These are phyloP conservation scores for Prunus yedoensis DNA, from an alignment of 331 rosid genomes.

Conservation along the genomic window DNA sequence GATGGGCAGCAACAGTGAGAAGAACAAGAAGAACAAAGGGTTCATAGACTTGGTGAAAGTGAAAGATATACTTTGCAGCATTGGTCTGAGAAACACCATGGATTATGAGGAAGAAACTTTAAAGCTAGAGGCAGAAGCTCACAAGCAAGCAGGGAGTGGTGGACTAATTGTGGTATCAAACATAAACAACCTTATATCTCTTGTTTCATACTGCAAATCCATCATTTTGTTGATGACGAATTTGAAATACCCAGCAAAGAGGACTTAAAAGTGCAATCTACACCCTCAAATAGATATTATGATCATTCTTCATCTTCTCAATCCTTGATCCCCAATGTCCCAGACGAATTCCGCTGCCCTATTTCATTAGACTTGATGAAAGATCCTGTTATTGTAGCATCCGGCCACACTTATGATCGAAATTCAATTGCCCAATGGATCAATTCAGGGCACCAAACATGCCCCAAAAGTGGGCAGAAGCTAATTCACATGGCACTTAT, in stretches of 20 bases:
- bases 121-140: conserved; percentile 75
- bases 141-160: conserved; percentile 88
- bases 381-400: conserved; percentile 64
- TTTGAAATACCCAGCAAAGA: conserved; percentile 34
- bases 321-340: conserved; percentile 46
- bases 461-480: conserved; percentile 90
- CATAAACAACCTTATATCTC: conserved; percentile 67
- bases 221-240: conserved; percentile 46
- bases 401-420: conserved; percentile 86
- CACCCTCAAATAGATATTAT: conserved; percentile 26
- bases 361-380: conserved; percentile 82
- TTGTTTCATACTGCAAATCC: conserved; percentile 63
- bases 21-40: conserved; percentile 51
- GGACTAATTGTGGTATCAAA: conserved; percentile 77
- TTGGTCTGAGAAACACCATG: conserved; percentile 56
- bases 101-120: conserved; percentile 71
- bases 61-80: conserved; percentile 54
- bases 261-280: conserved; percentile 38
- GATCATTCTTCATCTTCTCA: conserved; percentile 55
- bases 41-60: conserved; percentile 51
- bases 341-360: conserved; percentile 89
- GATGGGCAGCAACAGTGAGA: conserved; percentile 58
- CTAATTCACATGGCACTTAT: conserved; percentile 85
- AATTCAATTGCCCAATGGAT: conserved; percentile 83
- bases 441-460: conserved; percentile 86